Evolutionary conservation across 116 monocot genomes (phyloP).

Genomic region (Cymodocea nodosa): DNA sequence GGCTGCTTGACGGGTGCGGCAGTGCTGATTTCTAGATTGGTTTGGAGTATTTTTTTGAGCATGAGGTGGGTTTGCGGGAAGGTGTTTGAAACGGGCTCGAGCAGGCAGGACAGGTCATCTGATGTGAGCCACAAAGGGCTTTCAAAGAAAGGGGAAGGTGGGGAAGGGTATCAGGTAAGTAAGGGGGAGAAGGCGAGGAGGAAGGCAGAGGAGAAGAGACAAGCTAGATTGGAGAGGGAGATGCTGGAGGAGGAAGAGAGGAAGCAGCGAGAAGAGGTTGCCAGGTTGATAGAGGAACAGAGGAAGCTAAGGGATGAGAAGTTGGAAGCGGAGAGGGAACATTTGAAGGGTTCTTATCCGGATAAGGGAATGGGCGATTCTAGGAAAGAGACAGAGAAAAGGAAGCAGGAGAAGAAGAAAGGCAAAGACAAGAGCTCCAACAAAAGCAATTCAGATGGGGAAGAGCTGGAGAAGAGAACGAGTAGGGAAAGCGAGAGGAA

Average conservation of each 20-base stretch:
- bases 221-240: conserved; percentile 76
- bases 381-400: conserved; percentile 44
- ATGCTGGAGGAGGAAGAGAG: conserved; percentile 93
- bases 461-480: conserved; percentile 47
- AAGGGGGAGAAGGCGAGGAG: conserved; percentile 70
- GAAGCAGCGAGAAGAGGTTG: conserved; percentile 91
- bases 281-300: conserved; percentile 73
- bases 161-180: conserved; percentile 40
- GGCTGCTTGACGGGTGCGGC: conserved; percentile 21
- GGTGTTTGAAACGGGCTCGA: conserved; percentile 24
- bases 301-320: conserved; percentile 73
- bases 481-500: conserved; percentile 59
- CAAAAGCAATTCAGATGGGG: conserved; percentile 85
- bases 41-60: conserved; percentile 17
- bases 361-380: conserved; percentile 37
- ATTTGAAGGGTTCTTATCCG: conserved; percentile 13
- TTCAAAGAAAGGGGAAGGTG: conserved; percentile 42
- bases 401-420: conserved; percentile 49
- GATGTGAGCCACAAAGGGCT: conserved; percentile 29
- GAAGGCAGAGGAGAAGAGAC: conserved; percentile 90
- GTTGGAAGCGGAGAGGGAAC: conserved; percentile 52
- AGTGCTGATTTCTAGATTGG: conserved; percentile 14
- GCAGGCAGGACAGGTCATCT: conserved; percentile 21
- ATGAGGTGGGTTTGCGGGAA: conserved; percentile 42
- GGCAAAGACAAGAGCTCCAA: conserved; percentile 66